Percentiles rank a stretch among this genome's conserved stretches.
Evolutionary conservation across 2,329 filamentous ascomycete species (phyloP).

Genomic region (Incumbomyces lentus): DNA sequence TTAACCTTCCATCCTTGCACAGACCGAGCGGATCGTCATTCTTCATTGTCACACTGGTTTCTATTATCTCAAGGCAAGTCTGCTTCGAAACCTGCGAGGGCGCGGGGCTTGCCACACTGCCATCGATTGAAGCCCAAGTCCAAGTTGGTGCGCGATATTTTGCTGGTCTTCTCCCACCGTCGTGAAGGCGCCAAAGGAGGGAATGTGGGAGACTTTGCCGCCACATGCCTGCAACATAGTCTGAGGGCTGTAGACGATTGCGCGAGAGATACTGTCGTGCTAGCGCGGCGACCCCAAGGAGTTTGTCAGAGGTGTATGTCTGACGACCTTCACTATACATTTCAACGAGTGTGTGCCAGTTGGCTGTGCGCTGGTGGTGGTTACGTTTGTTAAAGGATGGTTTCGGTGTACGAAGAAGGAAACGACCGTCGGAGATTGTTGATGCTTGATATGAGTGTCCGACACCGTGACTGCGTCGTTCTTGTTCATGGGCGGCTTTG

Average conservation of each 20-base stretch:
- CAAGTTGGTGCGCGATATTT: constrained; percentile 20
- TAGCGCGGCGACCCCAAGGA: constrained; percentile 18
- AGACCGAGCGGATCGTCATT: constrained; percentile 16
- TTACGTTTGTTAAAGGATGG: constrained; percentile 18
- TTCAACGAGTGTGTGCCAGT: constrained; percentile 20
- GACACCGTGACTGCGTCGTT: neutral
- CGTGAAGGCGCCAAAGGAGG: constrained; percentile 17
- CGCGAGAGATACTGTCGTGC: constrained; percentile 19
- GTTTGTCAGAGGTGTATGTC: constrained; percentile 19
- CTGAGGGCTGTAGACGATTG: constrained; percentile 15
- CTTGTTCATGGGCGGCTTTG: constrained; percentile 1
- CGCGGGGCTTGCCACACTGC: constrained; percentile 16
- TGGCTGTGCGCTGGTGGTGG: constrained; percentile 20
- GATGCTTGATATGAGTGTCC: constrained; percentile 6
- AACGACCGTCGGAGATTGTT: constrained; percentile 8
- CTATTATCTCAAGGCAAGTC: constrained; percentile 20
- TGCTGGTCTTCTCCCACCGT: constrained; percentile 14
- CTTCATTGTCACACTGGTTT: constrained; percentile 14
- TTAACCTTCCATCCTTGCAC: constrained; percentile 13
- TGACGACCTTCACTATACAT: constrained; percentile 19
- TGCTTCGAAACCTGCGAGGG: constrained; percentile 13
- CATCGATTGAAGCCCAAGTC: constrained; percentile 21
- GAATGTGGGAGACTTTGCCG: constrained; percentile 17
- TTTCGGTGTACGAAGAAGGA: constrained; percentile 3
- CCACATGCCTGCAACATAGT: constrained; percentile 21